Percentiles rank a stretch among this genome's conserved stretches.
These are phyloP conservation scores for Ettlia oleoabundans DNA, from an alignment of 139 green algal species.

Conservation along the genomic window DNA sequence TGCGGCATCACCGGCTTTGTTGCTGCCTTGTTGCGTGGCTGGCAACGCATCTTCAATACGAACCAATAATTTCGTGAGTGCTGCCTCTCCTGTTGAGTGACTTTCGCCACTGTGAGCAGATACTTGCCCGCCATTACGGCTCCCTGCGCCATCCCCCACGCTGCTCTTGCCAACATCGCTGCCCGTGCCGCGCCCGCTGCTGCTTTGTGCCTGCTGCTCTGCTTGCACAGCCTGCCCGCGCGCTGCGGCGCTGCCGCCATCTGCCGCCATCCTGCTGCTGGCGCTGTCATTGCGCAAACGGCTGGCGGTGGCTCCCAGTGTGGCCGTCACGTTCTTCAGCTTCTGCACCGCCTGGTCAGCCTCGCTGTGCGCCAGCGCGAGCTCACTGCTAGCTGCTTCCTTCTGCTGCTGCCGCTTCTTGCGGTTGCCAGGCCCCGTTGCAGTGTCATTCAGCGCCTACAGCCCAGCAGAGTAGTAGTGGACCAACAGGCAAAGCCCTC, in stretches of 20 bases:
- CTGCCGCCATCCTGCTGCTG: not conserved
- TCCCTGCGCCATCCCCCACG: no score
- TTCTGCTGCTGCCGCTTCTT: conserved; percentile 14
- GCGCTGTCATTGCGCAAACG: conserved; percentile 40
- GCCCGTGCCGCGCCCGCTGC: not conserved
- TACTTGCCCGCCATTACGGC: no score
- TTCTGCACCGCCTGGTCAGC: conserved; percentile 35
- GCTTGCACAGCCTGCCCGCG: conserved; percentile 3
- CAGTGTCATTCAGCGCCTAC: no score
- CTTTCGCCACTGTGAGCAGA: no score
- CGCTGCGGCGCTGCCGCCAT: not conserved
- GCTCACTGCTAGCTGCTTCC: conserved; percentile 14
- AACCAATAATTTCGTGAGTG: no score
- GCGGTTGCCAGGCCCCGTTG: conserved; percentile 17
- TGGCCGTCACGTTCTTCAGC: conserved; percentile 34
- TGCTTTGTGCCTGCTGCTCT: conserved; percentile 20
- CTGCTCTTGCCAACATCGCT: not conserved
- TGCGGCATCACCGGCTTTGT: no score
- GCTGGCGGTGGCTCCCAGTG: conserved; percentile 33
- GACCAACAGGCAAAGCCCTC: no score
- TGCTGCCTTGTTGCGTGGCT: no score
- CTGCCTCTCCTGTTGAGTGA: no score
- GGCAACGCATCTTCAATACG: no score
- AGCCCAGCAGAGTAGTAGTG: no score
- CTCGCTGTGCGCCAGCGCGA: not conserved